phyloP scores from a whole-genome alignment of 2,329 filamentous ascomycete genomes.

The Diaporthe aspalathi region DNA sequence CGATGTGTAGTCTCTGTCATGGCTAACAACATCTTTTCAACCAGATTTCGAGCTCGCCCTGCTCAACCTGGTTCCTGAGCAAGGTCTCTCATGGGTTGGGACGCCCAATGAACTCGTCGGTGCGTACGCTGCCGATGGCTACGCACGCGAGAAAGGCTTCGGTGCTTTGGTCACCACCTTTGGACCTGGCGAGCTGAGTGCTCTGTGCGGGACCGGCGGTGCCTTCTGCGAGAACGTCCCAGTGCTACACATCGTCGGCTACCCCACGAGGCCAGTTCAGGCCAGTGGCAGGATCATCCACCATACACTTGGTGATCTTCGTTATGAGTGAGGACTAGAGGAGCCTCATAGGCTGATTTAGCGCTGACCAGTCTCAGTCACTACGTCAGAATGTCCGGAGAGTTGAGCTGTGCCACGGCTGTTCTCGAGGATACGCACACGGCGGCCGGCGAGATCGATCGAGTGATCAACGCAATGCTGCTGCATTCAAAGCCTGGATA shows the following conservation, averaged over 20 bases:
- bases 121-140: conserved; percentile 71
- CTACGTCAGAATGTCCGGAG: conserved; percentile 70
- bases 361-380: conserved; percentile 52
- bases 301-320: conserved; percentile 69
- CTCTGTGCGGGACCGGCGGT: conserved; percentile 67
- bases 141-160: conserved; percentile 68
- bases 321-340: conserved; percentile 47
- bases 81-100: conserved; percentile 59
- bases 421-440: conserved; percentile 66
- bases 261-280: conserved; percentile 44
- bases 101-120: conserved; percentile 68
- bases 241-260: conserved; percentile 63
- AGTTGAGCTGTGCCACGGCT: conserved; percentile 67
- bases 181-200: conserved; percentile 66
- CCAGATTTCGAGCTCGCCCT: conserved; percentile 65
- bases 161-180: conserved; percentile 69
- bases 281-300: conserved; percentile 50
- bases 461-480: conserved; percentile 62
- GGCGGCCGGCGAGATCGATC: conserved; percentile 69
- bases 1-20: neutral
- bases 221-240: conserved; percentile 67
- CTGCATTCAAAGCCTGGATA: conserved; percentile 28
- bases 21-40: neutral
- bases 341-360: conserved; percentile 49
- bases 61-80: conserved; percentile 61